These are phyloP conservation scores for Salix suchowensis DNA, from an alignment of 345 rosid genomes.

Conservation along the genomic window DNA sequence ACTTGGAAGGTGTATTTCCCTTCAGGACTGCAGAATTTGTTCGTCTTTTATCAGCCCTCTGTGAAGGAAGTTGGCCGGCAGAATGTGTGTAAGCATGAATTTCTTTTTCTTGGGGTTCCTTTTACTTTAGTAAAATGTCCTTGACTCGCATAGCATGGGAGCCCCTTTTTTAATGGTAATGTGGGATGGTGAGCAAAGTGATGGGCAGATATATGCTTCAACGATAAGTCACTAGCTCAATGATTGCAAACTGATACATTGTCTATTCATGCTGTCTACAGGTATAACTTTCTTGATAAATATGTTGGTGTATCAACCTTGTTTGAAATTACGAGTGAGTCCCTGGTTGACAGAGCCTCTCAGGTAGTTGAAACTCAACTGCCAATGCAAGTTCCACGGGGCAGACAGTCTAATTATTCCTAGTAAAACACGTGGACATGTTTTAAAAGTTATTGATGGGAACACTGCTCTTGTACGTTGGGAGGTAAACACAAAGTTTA, in stretches of 20 bases:
- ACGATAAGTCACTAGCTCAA: no score
- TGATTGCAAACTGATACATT: slow-evolving; percentile 1
- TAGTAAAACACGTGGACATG: slow-evolving; percentile 61
- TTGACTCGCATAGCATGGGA: neutral
- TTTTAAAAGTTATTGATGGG: slow-evolving; percentile 54
- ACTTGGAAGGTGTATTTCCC: slow-evolving; percentile 88
- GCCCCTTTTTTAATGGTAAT: neutral
- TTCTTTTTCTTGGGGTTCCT: neutral
- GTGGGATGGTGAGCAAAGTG: neutral
- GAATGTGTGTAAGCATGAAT: slow-evolving; percentile 81
- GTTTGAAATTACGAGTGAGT: slow-evolving; percentile 56
- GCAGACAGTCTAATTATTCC: slow-evolving; percentile 78
- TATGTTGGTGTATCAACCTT: slow-evolving; percentile 77
- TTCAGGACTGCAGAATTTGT: slow-evolving; percentile 63
- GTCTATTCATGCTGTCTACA: slow-evolving; percentile 32
- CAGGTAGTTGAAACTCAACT: slow-evolving; percentile 62
- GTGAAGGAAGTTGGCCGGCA: slow-evolving; percentile 97
- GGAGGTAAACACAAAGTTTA: slow-evolving; percentile 59
- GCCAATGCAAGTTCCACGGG: slow-evolving; percentile 70
- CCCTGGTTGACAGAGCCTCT: slow-evolving; percentile 44
- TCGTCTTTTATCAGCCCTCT: slow-evolving; percentile 73
- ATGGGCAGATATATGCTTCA: neutral
- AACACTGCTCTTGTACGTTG: slow-evolving; percentile 83
- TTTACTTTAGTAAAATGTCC: neutral
- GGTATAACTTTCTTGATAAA: slow-evolving; percentile 85